Conservation (phyloP, 2,329 filamentous ascomycete genomes). For the Shiraia sp. region DNA sequence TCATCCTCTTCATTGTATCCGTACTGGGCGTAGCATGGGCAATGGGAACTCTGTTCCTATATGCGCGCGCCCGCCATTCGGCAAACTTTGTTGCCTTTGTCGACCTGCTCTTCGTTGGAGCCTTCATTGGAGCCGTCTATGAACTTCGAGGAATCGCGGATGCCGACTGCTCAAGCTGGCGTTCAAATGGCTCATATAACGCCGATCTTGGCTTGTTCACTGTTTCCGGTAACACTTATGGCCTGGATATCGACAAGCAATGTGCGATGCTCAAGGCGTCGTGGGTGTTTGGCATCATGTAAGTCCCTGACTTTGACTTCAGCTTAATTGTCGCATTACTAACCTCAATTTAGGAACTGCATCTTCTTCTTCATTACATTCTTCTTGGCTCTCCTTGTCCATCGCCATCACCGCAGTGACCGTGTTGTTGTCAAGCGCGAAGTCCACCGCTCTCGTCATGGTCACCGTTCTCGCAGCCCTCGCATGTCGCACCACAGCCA, state of each 20-base stretch:
- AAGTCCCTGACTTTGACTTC: slow-evolving; percentile 27
- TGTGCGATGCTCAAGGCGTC: slow-evolving; percentile 91
- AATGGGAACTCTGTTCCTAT: slow-evolving; percentile 63
- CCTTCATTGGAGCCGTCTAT: slow-evolving; percentile 65
- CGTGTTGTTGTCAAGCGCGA: slow-evolving; percentile 59
- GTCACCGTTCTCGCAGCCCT: slow-evolving; percentile 45
- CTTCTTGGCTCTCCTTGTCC: slow-evolving; percentile 65
- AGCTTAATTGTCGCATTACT: slow-evolving; percentile 6
- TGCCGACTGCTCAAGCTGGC: slow-evolving; percentile 70
- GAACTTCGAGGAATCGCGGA: slow-evolving; percentile 60
- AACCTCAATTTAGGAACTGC: slow-evolving; percentile 39
- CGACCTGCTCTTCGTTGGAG: slow-evolving; percentile 65
- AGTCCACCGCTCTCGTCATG: slow-evolving; percentile 51
- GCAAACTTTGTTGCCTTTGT: slow-evolving; percentile 64
- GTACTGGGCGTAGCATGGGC: slow-evolving; percentile 65
- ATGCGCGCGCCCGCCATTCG: slow-evolving; percentile 62
- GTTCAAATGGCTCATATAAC: slow-evolving; percentile 56
- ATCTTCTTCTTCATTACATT: slow-evolving; percentile 44
- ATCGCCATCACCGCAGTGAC: slow-evolving; percentile 52
- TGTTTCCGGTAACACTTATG: slow-evolving; percentile 52
- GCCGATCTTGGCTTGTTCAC: slow-evolving; percentile 66
- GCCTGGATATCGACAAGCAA: slow-evolving; percentile 68
- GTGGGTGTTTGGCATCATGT: slow-evolving; percentile 91
- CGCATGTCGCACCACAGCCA: slow-evolving; percentile 38
- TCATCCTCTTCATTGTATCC: slow-evolving; percentile 67